Conservation (phyloP, 2,329 filamentous ascomycete species). For the Colletotrichum neosansevieriae region DNA sequence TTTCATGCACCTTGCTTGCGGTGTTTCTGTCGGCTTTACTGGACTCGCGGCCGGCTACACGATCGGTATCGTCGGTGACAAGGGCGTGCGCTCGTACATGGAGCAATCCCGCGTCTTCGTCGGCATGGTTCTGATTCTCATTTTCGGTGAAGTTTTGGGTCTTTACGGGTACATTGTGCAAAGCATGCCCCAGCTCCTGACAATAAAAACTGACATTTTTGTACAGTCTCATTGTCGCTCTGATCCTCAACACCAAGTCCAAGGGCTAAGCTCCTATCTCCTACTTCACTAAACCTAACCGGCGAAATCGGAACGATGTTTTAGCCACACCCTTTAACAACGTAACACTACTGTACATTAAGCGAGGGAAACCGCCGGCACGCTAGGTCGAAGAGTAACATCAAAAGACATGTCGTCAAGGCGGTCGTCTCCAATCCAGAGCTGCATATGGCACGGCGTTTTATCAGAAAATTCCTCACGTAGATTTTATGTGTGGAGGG, state of each 20-base stretch:
- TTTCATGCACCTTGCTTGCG: conserved; percentile 93
- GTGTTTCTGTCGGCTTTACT: conserved; percentile 90
- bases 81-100: conserved; percentile 95
- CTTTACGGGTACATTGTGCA: conserved; percentile 86
- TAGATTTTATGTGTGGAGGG: conserved; percentile 49
- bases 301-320: conserved; percentile 16
- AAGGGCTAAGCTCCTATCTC: conserved; percentile 60
- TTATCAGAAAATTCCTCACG: conserved; percentile 46
- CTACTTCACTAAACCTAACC: conserved; percentile 14
- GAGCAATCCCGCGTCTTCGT: conserved; percentile 96
- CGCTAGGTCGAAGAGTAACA: conserved; percentile 32
- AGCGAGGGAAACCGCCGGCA: conserved; percentile 29
- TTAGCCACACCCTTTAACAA: conserved; percentile 28
- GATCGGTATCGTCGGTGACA: conserved; percentile 95
- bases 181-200: background rate
- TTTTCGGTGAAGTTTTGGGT: conserved; percentile 97
- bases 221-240: conserved; percentile 85
- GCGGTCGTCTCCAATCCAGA: conserved; percentile 38
- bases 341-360: conserved; percentile 37
- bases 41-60: conserved; percentile 95
- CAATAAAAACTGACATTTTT: background rate
- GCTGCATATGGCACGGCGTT: conserved; percentile 55
- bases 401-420: conserved; percentile 34
- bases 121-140: conserved; percentile 97
- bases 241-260: conserved; percentile 92